Conservation (phyloP, 176 grass and related monocot genomes). For the Aegilops longissima region DNA sequence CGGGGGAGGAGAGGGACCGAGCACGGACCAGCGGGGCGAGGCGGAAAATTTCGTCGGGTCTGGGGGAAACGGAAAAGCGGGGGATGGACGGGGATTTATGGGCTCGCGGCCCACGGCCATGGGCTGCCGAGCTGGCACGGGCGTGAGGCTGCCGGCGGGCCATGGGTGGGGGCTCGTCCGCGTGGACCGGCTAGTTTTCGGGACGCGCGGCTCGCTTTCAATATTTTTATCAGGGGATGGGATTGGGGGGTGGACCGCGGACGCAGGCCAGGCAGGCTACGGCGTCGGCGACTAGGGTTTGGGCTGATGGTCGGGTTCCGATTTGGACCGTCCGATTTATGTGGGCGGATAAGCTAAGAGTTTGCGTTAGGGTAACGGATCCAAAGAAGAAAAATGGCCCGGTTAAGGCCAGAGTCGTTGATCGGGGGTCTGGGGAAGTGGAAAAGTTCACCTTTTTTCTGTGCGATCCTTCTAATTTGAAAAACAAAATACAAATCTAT, state of each 20-base stretch:
- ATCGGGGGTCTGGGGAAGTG: too few relatives aligned
- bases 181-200: slow-evolving; percentile 2
- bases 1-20: background rate
- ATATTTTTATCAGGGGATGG: background rate
- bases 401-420: too few relatives aligned
- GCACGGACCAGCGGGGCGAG: background rate
- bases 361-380: background rate
- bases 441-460: too few relatives aligned
- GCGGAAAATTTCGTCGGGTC: background rate
- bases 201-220: background rate
- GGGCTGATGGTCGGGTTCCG: background rate
- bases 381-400: too few relatives aligned
- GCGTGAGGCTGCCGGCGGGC: slow-evolving; percentile 37
- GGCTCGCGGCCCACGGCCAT: slow-evolving; percentile 42
- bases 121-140: slow-evolving; percentile 16
- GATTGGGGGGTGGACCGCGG: background rate
- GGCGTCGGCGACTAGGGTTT: background rate
- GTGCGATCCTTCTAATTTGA: too few relatives aligned
- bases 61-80: background rate
- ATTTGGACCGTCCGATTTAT: background rate
- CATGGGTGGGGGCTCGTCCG: background rate
- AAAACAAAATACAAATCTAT: too few relatives aligned
- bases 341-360: too few relatives aligned
- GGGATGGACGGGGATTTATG: slow-evolving; percentile 3
- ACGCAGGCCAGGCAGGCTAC: background rate